Base-by-base conservation (phyloP, 2,329 filamentous ascomycete genomes). In the Phialophora verrucosa region DNA sequence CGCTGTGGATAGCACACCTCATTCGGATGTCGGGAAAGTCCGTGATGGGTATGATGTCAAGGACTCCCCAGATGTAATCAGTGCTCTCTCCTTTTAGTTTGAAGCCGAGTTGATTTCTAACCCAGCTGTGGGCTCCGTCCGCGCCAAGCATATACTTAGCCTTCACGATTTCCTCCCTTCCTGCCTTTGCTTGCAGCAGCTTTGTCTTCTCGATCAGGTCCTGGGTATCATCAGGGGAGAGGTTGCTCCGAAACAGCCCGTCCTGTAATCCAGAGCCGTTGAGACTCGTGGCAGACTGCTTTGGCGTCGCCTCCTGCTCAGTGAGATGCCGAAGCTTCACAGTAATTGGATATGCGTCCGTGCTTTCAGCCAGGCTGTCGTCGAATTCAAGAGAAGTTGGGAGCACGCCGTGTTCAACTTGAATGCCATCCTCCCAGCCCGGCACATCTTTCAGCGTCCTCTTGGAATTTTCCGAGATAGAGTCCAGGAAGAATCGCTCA, bases 41-140 rank as follows among this genome's bases (percentile, higher is more conserved):
- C 0, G 82, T 85, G 20, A 84, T 80, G 2, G 83, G 83, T 7
- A 85, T 76, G 17, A 85, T 80, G 66, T 87, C 84, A 66, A 82
- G 71, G 2, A 83, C 81, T 2, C 80, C 81, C 81, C 80, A 82
- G 14, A 79, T 75, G 51, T 77, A 77, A 63, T 81, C 78, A 1
- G 78, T 79, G 27, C 81, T 82, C 58, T 87, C 85, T 5, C 86
- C 87, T 59, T 85, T 80, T 53, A 88, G 78, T 38, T 83, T 79
- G 35, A 86, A 83, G 0, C 85, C 84, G 0, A 91, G 78, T 63
- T 86, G 81, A 61, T 82, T 81, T 44, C 89, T 79, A 0, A 86
- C 87, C 87, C 88, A 90, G 63, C 84, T 87, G 72, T 89, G 87
- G 0, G 89, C 89, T 0, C 89, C 89, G 69, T 91, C 89, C 53